phyloP scores from a whole-genome alignment of 805 yeast species.

The Kodamaea laetipori region DNA sequence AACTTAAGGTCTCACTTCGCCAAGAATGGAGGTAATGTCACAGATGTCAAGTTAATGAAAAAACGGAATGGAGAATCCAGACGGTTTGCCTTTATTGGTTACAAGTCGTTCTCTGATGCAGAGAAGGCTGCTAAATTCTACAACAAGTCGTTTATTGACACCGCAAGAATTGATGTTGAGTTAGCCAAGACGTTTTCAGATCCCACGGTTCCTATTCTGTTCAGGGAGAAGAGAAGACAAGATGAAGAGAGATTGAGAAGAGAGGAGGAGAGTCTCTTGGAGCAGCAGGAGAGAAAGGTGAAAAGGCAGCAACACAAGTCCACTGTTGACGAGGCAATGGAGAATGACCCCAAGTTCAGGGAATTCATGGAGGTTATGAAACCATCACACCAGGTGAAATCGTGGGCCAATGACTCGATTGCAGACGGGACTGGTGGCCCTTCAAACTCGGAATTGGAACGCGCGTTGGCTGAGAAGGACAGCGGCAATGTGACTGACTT shows the following conservation, averaged over 20 bases:
- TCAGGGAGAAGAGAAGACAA: conserved; percentile 38
- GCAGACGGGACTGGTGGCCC: conserved; percentile 51
- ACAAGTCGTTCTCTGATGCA: conserved; percentile 72
- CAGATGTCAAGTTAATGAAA: conserved; percentile 85
- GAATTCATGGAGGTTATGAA: conserved; percentile 86
- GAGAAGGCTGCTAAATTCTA: conserved; percentile 73
- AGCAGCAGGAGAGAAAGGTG: conserved; percentile 37
- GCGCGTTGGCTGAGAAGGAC: conserved; percentile 37
- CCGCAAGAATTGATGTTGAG: conserved; percentile 75
- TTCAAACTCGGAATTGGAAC: conserved; percentile 44
- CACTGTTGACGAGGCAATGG: conserved; percentile 61
- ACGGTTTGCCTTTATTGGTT: conserved; percentile 92
- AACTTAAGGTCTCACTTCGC: conserved; percentile 67
- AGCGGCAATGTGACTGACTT: conserved; percentile 12
- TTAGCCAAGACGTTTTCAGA: conserved; percentile 86
- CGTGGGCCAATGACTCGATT: conserved; percentile 71
- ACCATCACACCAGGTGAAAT: conserved; percentile 65
- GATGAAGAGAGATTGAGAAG: conserved; percentile 48
- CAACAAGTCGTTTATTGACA: conserved; percentile 78
- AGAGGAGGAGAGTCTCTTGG: conserved; percentile 45
- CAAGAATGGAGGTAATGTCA: conserved; percentile 57
- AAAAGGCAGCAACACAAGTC: conserved; percentile 37
- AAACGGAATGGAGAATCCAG: conserved; percentile 85
- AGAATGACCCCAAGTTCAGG: conserved; percentile 62
- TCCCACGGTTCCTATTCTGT: conserved; percentile 71